These are phyloP conservation scores for Mediolabrus comicus DNA, from an alignment of 108 stramenopile genomes.

Conservation along the genomic window DNA sequence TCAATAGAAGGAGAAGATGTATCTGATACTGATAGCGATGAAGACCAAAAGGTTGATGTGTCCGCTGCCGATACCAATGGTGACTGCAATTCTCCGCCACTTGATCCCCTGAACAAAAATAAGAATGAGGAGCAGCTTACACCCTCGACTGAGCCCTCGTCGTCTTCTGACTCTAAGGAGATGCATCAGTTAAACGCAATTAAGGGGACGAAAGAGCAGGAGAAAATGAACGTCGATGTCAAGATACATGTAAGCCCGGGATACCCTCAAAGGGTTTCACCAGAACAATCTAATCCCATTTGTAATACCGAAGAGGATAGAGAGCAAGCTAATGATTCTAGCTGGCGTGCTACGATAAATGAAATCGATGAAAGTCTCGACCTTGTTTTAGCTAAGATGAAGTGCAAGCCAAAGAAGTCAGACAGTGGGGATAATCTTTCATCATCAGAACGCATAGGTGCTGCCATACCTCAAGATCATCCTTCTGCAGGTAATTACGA, in stretches of 20 bases:
- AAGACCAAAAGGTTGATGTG: neutral
- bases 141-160: neutral
- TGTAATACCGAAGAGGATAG: neutral
- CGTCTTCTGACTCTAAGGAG: neutral
- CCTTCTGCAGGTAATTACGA: neutral
- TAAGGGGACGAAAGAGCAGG: neutral
- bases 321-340: neutral
- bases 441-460: neutral
- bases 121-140: neutral
- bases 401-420: neutral
- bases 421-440: neutral
- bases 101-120: neutral
- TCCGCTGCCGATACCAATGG: neutral
- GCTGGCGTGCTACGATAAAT: conserved; percentile 7
- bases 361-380: conserved; percentile 4
- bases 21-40: neutral
- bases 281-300: neutral
- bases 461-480: neutral
- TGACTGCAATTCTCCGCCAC: no score
- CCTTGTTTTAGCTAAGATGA: neutral
- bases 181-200: neutral
- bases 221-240: neutral
- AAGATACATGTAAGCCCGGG: no score
- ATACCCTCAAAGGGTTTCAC: neutral
- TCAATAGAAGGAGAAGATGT: neutral